These are phyloP conservation scores for Penicillium turbatum DNA, from an alignment of 495 filamentous ascomycete species.

Conservation along the genomic window DNA sequence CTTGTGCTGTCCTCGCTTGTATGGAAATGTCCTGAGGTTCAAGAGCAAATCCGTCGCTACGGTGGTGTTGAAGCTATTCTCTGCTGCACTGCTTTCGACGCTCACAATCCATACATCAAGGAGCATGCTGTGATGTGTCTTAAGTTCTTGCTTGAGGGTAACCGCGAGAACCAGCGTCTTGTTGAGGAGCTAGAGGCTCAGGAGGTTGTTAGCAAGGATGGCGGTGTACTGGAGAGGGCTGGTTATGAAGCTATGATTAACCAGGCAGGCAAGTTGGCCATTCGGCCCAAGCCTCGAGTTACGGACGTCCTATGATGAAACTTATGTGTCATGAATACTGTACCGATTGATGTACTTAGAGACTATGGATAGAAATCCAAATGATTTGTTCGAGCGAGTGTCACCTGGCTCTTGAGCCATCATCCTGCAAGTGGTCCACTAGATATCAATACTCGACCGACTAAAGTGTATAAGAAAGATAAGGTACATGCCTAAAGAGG, in stretches of 20 bases:
- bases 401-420: too few species aligned
- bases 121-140: constrained; percentile 89
- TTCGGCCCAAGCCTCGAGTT: constrained; percentile 30
- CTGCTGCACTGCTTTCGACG: constrained; percentile 79
- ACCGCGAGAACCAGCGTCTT: constrained; percentile 70
- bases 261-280: constrained; percentile 46
- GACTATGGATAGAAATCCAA: neutral
- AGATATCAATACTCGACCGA: too few species aligned
- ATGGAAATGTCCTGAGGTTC: constrained; percentile 72
- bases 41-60: constrained; percentile 75
- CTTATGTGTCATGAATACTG: neutral
- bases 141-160: constrained; percentile 83
- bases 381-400: neutral
- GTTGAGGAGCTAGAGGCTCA: constrained; percentile 61
- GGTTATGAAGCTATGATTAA: constrained; percentile 54
- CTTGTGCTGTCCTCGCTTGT: constrained; percentile 81
- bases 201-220: constrained; percentile 47
- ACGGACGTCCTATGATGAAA: constrained; percentile 5
- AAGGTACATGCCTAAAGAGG: too few species aligned
- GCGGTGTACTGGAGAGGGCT: constrained; percentile 44
- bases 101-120: constrained; percentile 82
- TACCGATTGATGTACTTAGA: neutral
- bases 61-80: constrained; percentile 83
- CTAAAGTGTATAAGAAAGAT: too few species aligned
- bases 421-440: too few species aligned